These are phyloP conservation scores for Skeletonema menzelii DNA, from an alignment of 108 stramenopile genomes.

Conservation along the genomic window DNA sequence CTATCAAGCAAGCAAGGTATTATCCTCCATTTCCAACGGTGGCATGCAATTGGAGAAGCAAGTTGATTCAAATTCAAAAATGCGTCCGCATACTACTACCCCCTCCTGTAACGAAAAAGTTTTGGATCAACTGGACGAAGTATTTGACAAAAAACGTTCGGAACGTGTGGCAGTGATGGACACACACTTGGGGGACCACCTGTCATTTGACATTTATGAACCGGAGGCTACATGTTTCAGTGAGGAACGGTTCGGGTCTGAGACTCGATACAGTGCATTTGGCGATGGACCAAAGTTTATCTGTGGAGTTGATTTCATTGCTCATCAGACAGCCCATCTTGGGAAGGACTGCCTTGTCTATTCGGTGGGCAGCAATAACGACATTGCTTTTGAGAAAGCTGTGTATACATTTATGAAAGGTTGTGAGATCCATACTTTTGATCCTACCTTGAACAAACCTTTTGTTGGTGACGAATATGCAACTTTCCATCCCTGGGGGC, in stretches of 20 bases:
- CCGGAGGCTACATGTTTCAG: conserved; percentile 31
- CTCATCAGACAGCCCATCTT: not conserved
- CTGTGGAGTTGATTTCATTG: conserved; percentile 33
- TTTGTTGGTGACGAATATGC: conserved; percentile 27
- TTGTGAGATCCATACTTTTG: conserved; percentile 43
- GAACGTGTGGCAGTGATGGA: too few species aligned
- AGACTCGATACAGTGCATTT: conserved; percentile 9
- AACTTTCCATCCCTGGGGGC: conserved; percentile 38
- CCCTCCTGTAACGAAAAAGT: too few species aligned
- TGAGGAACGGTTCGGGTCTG: conserved; percentile 28
- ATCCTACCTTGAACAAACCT: conserved; percentile 19
- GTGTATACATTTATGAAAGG: conserved; percentile 12
- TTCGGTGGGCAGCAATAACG: conserved; percentile 32
- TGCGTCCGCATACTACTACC: too few species aligned
- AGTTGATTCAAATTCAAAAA: too few species aligned
- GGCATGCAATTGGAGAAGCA: too few species aligned
- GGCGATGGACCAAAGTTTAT: conserved; percentile 41
- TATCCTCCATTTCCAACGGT: too few species aligned
- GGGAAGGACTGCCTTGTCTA: conserved; percentile 23
- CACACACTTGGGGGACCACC: too few species aligned
- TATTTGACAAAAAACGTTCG: too few species aligned
- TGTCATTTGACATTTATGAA: conserved; percentile 19
- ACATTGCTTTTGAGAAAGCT: conserved; percentile 24
- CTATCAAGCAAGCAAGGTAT: too few species aligned
- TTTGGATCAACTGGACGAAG: too few species aligned